These are phyloP conservation scores for Urostyla sp. DNA, from an alignment of 73 alveolate genomes.

Conservation along the genomic window DNA sequence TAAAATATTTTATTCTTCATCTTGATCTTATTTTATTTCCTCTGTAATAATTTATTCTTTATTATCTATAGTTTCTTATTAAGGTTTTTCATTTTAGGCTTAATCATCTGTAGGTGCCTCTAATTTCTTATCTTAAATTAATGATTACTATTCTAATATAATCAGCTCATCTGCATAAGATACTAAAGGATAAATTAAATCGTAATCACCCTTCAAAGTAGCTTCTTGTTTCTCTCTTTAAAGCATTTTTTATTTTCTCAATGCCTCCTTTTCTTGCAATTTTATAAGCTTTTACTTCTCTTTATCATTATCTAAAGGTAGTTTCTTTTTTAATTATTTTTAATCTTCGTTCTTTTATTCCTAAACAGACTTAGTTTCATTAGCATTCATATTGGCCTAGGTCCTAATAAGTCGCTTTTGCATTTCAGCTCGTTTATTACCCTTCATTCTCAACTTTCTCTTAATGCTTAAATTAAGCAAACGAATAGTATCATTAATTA, in stretches of 20 bases:
- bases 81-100: no score
- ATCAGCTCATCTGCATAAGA: slow-evolving; percentile 40
- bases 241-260: slow-evolving; percentile 35
- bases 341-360: slow-evolving; percentile 15
- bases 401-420: slow-evolving; percentile 25
- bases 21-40: not conserved
- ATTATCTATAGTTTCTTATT: no score
- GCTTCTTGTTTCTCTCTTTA: slow-evolving; percentile 33
- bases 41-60: not conserved
- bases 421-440: slow-evolving; percentile 42
- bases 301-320: slow-evolving; percentile 17
- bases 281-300: not conserved
- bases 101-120: no score
- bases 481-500: slow-evolving; percentile 51
- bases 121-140: no score
- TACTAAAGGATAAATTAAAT: slow-evolving; percentile 37
- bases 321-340: not conserved
- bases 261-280: slow-evolving; percentile 16
- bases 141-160: slow-evolving; percentile 8
- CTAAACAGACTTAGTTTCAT: not conserved
- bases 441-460: slow-evolving; percentile 38
- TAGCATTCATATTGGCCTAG: not conserved
- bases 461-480: slow-evolving; percentile 35
- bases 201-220: slow-evolving; percentile 17
- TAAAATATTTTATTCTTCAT: not conserved